Percentiles rank a stretch among this genome's conserved stretches.
Evolutionary conservation across 1,284 basidiomycete species (phyloP).

Genomic region (Trichosporon ovoides): DNA sequence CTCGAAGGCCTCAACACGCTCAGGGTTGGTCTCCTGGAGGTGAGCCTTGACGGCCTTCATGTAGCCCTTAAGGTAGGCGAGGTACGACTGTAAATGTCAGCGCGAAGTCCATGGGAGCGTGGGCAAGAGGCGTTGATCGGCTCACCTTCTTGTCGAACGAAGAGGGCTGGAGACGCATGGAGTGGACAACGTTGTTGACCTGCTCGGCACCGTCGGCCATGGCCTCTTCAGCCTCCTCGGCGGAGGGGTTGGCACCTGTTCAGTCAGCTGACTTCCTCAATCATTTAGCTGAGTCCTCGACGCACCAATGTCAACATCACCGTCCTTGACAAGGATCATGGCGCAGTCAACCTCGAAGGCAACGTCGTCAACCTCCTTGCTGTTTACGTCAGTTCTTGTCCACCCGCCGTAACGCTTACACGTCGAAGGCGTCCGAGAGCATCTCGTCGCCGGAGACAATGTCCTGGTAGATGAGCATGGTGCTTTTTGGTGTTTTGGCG

Average conservation of each 20-base stretch:
- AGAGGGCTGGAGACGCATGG: conserved; percentile 82
- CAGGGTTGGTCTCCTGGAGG: conserved; percentile 59
- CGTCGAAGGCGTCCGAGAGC: conserved; percentile 85
- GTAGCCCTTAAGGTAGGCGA: conserved; percentile 84
- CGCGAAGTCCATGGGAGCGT: background rate
- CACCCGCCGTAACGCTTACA: conserved; percentile 54
- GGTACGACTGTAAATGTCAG: conserved; percentile 54
- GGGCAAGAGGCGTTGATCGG: background rate
- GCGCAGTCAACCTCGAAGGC: conserved; percentile 86
- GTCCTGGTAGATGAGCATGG: conserved; percentile 49
- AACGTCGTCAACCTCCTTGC: conserved; percentile 75
- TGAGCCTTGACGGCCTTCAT: conserved; percentile 73
- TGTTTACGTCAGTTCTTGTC: conserved; percentile 41
- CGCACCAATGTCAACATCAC: conserved; percentile 86
- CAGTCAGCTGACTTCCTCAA: background rate
- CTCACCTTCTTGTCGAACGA: conserved; percentile 80
- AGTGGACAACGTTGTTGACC: conserved; percentile 90
- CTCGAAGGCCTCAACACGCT: conserved; percentile 74
- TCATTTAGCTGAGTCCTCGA: conserved; percentile 10
- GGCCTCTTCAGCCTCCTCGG: conserved; percentile 79
- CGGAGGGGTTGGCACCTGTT: conserved; percentile 80
- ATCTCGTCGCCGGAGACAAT: conserved; percentile 82
- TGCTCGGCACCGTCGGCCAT: conserved; percentile 69
- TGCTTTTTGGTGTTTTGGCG: conserved; percentile 19
- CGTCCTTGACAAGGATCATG: conserved; percentile 68